Evolutionary conservation across 495 filamentous ascomycete genomes (phyloP), one percentile per base, ranked within the genome.

Genomic region (Aspergillus incahuasiensis): DNA sequence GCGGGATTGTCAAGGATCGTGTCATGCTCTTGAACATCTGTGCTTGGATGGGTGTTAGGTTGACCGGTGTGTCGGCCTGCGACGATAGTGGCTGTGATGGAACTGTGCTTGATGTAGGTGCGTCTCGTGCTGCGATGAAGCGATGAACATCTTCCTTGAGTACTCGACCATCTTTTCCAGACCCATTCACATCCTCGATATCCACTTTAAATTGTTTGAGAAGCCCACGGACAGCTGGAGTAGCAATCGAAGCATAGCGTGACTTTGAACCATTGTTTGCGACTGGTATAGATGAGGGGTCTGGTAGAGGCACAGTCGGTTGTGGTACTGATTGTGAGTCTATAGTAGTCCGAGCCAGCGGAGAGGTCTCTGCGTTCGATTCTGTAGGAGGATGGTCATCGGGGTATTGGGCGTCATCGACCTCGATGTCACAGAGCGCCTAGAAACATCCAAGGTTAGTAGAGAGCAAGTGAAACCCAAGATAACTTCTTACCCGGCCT

Each of bases 11-110:
- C 58, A 99, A 77, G 16, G 91, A 95, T 40, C 83, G 83, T 19
- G 92, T 97, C 95, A 99, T 99, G n/a, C 84, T 82, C 70, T 94
- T 96, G 82, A 96, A 97, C 95, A 99, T 99, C 64, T 89, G 86
- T 18, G 80, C 75, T 74, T 97, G 94, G 24, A 89, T 88, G 22
- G 83, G 83, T 4, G 89, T 88, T 18, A 99, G 74, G 51, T 81
- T 73, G 22, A 83, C 71, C 1, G 72, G 68, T 2, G 82, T 82
- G 63, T 97, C 95, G 30, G 76, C 73, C 63, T 90, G 87, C 19
- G 25, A 8, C 4, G 25, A 28, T 28, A 69, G 69, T 18, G 38
- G 18, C 12, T 65, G 58, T 54, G 64, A 67, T 24, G 60, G 52
- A 25, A 61, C 52, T 12, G 45, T 47, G n/a, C 24, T 34, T 51